Base-by-base conservation (phyloP, 441 rosid species). In the Corymbia citriodora region DNA sequence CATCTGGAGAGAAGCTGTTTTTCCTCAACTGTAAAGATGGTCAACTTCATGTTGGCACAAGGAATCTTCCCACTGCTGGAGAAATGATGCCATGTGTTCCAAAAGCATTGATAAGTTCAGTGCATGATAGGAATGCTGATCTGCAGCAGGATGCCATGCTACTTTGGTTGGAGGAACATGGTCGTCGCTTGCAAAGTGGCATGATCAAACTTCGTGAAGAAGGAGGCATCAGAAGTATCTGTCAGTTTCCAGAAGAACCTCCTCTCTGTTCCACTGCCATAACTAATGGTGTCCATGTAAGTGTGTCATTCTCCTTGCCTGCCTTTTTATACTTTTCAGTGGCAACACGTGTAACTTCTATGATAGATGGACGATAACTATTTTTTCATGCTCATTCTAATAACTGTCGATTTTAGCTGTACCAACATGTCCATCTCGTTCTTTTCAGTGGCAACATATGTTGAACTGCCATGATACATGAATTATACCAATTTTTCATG, bases 121-220 rank as follows among this genome's bases (percentile, higher is more conserved):
- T 91, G 88, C 95, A 95, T 90, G 96, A 94, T 89, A 55, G 61
- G 74, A 89, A 89, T 23, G 87, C 91, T 3, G 93, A 95, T 72
- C 92, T 93, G 68, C 92, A 92, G 52, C 97, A 95, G 89, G 99
- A 97, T 89, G 99, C 93, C 19, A 91, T 96, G 95, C 88, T 97
- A 90, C 96, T 96, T 54, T 97, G 99, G 99, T 90, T 96, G 90
- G 98, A 97, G 93, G 98, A 97, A 90, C 99, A 97, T 90, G 93
- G 88, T 10, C 91, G 93, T 45, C 93, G 97, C 54, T 93, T 96
- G 93, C 94, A 94, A 90, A 90, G 85, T 88, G 98, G 98, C 52
- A 91, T 85, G 68, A 94, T 96, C 79, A 95, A 94, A 91, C 29
- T 95, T 88, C 92, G 92, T 85, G 92, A 87, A 85, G 92, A 92